Conservation (phyloP, 2,329 filamentous ascomycete genomes). For the Talaromyces sp. region DNA sequence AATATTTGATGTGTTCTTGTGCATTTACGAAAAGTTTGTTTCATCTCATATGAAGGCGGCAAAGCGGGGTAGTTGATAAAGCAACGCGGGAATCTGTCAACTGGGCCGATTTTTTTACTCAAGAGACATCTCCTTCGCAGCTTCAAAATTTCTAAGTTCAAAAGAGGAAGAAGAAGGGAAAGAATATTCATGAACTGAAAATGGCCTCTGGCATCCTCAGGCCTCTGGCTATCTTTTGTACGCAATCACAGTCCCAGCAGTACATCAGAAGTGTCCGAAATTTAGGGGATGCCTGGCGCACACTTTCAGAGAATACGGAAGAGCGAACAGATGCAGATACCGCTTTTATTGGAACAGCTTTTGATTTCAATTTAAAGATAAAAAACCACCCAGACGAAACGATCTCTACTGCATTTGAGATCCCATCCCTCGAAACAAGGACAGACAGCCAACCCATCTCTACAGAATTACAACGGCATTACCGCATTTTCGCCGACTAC, state of each 20-base stretch:
- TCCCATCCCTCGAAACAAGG: background rate
- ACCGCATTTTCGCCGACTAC: conserved; percentile 16
- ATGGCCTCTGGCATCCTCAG: background rate
- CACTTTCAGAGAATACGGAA: conserved; percentile 6
- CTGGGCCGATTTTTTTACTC: no score
- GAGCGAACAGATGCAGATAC: background rate
- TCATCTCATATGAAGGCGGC: no score
- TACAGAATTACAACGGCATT: conserved; percentile 6
- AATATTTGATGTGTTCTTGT: no score
- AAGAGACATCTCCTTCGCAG: no score
- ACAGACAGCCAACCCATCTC: background rate
- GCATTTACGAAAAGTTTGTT: no score
- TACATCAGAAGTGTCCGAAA: conserved; percentile 15
- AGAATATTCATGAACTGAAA: background rate
- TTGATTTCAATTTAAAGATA: background rate
- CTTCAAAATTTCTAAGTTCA: no score
- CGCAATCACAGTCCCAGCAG: conserved; percentile 11
- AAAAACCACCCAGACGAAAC: background rate
- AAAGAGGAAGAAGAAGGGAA: no score
- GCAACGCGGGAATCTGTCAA: no score
- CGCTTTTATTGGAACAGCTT: background rate
- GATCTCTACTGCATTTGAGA: background rate
- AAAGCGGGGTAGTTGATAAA: no score
- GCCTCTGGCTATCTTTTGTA: conserved; percentile 12
- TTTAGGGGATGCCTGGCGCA: conserved; percentile 12